Conservation (phyloP, 2,329 filamentous ascomycete genomes). For the Colletotrichum caudatum region DNA sequence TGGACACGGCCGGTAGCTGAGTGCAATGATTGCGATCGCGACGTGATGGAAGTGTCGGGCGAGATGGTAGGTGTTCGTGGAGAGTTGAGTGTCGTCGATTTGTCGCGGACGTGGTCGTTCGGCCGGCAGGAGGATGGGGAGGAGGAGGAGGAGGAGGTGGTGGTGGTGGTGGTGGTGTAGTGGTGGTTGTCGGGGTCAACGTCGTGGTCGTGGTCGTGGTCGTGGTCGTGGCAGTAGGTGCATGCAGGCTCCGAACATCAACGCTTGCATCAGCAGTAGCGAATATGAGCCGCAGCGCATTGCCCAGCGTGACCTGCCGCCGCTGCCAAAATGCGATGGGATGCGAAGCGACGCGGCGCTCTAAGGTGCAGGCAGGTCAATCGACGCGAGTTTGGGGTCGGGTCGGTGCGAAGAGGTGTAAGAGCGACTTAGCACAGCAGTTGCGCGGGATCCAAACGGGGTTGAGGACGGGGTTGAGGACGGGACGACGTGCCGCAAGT, state of each 20-base stretch:
- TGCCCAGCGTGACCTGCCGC: constrained; percentile 38
- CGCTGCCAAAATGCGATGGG: constrained; percentile 29
- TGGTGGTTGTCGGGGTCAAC: constrained; percentile 27
- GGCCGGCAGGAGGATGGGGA: not conserved
- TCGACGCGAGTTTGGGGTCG: constrained; percentile 33
- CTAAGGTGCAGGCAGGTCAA: constrained; percentile 28
- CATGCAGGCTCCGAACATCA: constrained; percentile 36
- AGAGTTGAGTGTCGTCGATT: constrained; percentile 6
- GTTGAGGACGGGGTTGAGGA: constrained; percentile 39
- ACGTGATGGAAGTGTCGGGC: constrained; percentile 26
- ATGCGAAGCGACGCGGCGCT: constrained; percentile 22
- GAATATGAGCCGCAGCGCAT: constrained; percentile 41
- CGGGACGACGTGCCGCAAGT: constrained; percentile 41
- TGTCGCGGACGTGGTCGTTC: constrained; percentile 27
- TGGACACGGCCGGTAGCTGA: not conserved
- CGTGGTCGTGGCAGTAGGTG: constrained; percentile 27
- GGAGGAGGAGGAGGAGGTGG: not conserved
- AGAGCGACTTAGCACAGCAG: constrained; percentile 23
- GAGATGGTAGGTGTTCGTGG: constrained; percentile 20
- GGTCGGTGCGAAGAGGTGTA: constrained; percentile 30
- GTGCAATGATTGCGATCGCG: constrained; percentile 29
- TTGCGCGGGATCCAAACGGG: constrained; percentile 40
- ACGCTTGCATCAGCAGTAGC: constrained; percentile 41
- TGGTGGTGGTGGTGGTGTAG: constrained; percentile 5
- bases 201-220: constrained; percentile 16